Evolutionary conservation across 208 protist species (phyloP).

Genomic region (Crithidia sp.): DNA sequence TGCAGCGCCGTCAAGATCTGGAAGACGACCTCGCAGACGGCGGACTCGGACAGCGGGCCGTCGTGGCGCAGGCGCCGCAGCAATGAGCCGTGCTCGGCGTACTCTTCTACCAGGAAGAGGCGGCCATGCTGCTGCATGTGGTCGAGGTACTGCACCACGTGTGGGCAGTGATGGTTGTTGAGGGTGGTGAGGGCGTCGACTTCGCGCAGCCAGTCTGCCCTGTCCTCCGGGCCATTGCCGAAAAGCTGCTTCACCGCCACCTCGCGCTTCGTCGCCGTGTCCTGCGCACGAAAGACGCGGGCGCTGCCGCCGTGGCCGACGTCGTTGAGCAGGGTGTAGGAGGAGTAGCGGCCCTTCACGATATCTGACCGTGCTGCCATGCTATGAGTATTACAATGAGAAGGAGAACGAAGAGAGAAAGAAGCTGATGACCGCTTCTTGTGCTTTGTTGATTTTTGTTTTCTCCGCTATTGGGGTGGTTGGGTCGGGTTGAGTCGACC

Average conservation of each 20-base stretch:
- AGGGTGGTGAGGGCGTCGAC: conserved; percentile 71
- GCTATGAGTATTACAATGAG: conserved; percentile 2
- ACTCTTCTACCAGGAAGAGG: conserved; percentile 80
- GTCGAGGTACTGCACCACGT: conserved; percentile 84
- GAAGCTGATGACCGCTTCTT: background rate
- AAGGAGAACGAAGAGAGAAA: conserved; percentile 2
- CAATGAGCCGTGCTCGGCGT: conserved; percentile 70
- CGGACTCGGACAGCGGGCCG: conserved; percentile 15
- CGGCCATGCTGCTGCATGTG: conserved; percentile 67
- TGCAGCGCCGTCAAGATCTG: conserved; percentile 30
- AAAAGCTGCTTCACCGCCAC: conserved; percentile 79
- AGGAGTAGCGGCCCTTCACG: conserved; percentile 82
- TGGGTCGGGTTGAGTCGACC: too few species aligned
- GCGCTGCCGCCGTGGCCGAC: conserved; percentile 81
- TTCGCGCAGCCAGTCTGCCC: conserved; percentile 68
- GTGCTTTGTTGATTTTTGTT: too few species aligned
- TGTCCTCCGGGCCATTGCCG: conserved; percentile 41
- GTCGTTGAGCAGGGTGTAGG: conserved; percentile 74
- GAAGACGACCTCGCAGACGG: conserved; percentile 17
- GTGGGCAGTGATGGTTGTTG: conserved; percentile 38
- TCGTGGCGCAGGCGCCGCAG: conserved; percentile 36
- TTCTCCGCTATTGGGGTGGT: too few species aligned
- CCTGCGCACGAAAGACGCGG: conserved; percentile 70
- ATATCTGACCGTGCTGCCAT: conserved; percentile 14
- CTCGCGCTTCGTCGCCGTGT: conserved; percentile 43